These are phyloP conservation scores for Platanthera zijinensis DNA, from an alignment of 106 monocot genomes.

Conservation along the genomic window DNA sequence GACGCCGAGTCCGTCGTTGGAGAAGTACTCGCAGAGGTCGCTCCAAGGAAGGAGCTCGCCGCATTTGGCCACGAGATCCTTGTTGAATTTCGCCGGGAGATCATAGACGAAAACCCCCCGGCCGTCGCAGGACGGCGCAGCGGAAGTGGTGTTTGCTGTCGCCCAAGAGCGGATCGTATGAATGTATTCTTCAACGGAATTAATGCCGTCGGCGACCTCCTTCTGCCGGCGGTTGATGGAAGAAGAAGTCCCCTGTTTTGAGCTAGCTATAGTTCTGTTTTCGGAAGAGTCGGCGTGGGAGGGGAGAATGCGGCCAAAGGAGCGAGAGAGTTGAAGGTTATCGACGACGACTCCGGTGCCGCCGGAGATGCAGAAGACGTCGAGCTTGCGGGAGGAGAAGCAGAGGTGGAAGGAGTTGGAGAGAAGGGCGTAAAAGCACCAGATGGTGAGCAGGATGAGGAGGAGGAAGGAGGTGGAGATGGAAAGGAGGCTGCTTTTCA, in stretches of 20 bases:
- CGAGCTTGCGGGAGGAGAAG: constrained; percentile 36
- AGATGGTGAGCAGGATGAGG: constrained; percentile 15
- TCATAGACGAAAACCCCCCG: constrained; percentile 46
- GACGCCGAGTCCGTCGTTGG: constrained; percentile 31
- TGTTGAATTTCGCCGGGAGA: constrained; percentile 48
- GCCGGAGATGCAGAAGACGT: constrained; percentile 43
- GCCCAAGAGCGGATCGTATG: constrained; percentile 21
- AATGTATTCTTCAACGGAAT: constrained; percentile 17
- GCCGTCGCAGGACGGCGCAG: constrained; percentile 12
- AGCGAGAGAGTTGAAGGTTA: not conserved
- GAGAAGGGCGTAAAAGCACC: constrained; percentile 24
- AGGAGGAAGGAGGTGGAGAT: constrained; percentile 16
- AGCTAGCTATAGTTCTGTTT: not conserved
- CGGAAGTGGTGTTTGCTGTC: not conserved
- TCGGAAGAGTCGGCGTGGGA: not conserved
- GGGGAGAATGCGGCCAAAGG: not conserved
- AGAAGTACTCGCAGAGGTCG: constrained; percentile 40
- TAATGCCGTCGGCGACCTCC: constrained; percentile 6
- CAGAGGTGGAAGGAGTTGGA: constrained; percentile 43
- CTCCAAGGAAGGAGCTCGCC: constrained; percentile 35
- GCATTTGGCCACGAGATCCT: constrained; percentile 24
- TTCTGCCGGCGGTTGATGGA: not conserved
- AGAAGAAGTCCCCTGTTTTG: too few species aligned
- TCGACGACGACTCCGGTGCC: not conserved
- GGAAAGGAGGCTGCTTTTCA: not conserved